Conservation (phyloP, 2,329 filamentous ascomycete genomes). For the Bipolaris bicolor region DNA sequence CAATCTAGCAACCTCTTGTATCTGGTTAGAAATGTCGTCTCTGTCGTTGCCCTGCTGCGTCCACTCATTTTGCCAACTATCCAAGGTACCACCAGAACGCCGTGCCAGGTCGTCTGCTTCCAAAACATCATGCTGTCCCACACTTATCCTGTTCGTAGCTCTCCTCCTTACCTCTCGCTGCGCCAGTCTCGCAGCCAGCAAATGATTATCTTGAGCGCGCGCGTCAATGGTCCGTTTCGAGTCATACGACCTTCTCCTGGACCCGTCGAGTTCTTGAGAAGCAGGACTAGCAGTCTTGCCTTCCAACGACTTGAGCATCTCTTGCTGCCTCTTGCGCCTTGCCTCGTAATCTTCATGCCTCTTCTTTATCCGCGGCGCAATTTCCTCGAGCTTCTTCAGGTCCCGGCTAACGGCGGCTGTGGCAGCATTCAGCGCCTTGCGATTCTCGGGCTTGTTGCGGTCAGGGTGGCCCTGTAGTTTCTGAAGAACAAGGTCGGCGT, state of each 20-base stretch:
- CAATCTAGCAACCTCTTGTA: slow-evolving; percentile 57
- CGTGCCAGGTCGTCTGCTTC: slow-evolving; percentile 64
- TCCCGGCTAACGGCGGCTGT: slow-evolving; percentile 68
- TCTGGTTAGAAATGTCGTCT: slow-evolving; percentile 60
- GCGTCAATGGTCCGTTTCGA: slow-evolving; percentile 42
- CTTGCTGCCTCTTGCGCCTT: slow-evolving; percentile 31
- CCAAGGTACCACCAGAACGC: slow-evolving; percentile 61
- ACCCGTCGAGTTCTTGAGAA: slow-evolving; percentile 33
- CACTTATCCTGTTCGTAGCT: slow-evolving; percentile 53
- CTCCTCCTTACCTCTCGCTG: slow-evolving; percentile 45
- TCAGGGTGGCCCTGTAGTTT: slow-evolving; percentile 79
- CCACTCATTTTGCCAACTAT: slow-evolving; percentile 57
- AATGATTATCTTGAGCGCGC: slow-evolving; percentile 33
- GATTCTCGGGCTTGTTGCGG: slow-evolving; percentile 67
- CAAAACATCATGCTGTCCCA: slow-evolving; percentile 63
- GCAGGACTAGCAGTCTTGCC: slow-evolving; percentile 21
- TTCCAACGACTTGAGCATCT: slow-evolving; percentile 36
- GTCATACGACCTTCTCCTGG: slow-evolving; percentile 33
- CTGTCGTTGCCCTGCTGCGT: slow-evolving; percentile 37
- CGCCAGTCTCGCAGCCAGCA: slow-evolving; percentile 43
- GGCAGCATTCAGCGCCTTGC: slow-evolving; percentile 60
- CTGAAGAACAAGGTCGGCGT: slow-evolving; percentile 82
- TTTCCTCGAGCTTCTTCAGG: slow-evolving; percentile 72
- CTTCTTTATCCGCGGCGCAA: slow-evolving; percentile 79
- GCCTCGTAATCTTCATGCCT: slow-evolving; percentile 63